Base-by-base conservation (phyloP, 768 basidiomycete genomes). In the Calocybe indica region DNA sequence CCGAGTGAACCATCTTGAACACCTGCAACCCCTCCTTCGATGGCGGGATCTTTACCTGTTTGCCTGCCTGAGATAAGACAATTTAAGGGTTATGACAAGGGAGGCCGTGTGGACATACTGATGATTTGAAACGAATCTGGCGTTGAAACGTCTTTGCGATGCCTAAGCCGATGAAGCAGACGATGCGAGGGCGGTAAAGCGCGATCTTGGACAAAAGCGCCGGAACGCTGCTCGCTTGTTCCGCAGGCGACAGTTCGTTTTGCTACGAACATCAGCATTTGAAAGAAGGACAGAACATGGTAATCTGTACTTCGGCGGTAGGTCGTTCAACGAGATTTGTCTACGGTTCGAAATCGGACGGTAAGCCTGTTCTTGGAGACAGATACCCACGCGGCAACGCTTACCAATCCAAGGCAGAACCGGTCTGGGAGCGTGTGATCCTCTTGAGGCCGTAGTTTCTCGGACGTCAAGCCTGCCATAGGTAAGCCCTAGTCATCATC, bases 141-240 rank as follows among this genome's bases (percentile, higher is more conserved):
- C 45, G 10, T 55, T 74, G 53, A 37, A 71, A 61, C 54, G 55
- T 49, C 49, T 69, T 59, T 35, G 73, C 66, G 31, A 92, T 90
- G 7, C 74, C 72, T 50, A 88, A 70, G 1, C 92, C 91, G 1
- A 92, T 82, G 55, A 92, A 87, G 57, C 88, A 90, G 0, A 90
- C 73, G 5, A 92, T 67, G 3, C 71, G 69, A 0, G 91, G 91
- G 8, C 74, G 73, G 52, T 73, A 73, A 7, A 59, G 64, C 0
- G 64, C 57, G 13, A 93, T 65, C 59, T 91, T 92, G 14, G 55
- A 54, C 0, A 92, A 69, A 6, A 92, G 67, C 0, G 57, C 51
- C 1, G 82, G 79, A 0, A 88, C 85, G 5, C 76, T 70, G 9
- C 62, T 67, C 1, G 58, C 49, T 61, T 79, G 78, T 56, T 90